phyloP scores from a whole-genome alignment of 164 flowering plant genomes.

The Chimonanthus praecox region DNA sequence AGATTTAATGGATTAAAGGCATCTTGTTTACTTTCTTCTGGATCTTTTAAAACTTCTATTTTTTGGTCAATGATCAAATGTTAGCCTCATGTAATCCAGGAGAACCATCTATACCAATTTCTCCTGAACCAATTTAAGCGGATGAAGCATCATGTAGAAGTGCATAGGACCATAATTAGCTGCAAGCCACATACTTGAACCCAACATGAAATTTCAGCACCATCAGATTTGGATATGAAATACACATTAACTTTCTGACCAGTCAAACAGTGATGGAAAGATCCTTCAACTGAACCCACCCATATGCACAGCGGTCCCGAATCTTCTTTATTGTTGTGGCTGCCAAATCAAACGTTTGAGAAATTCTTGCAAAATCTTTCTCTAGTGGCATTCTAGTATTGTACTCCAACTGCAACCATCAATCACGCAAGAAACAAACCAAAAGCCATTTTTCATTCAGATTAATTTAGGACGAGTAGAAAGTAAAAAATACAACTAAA shows the following conservation, averaged over 20 bases:
- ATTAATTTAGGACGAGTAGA: neutral
- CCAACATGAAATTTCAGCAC: neutral
- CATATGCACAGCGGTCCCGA: slow-evolving; percentile 80
- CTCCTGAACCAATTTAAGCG: neutral
- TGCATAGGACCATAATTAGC: neutral
- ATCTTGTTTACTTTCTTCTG: too few species aligned
- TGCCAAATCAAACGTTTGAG: slow-evolving; percentile 51
- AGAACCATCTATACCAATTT: too few species aligned
- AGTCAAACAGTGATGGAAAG: slow-evolving; percentile 44
- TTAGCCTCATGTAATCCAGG: too few species aligned
- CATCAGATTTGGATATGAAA: neutral
- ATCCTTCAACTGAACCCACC: slow-evolving; percentile 75
- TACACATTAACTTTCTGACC: neutral
- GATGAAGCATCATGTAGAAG: neutral
- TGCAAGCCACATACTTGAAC: neutral
- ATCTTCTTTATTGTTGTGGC: slow-evolving; percentile 46
- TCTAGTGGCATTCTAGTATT: slow-evolving; percentile 40
- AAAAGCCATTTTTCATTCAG: neutral
- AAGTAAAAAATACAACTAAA: neutral
- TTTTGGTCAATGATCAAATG: too few species aligned
- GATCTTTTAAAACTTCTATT: too few species aligned
- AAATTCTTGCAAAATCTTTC: slow-evolving; percentile 55
- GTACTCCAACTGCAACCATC: slow-evolving; percentile 49
- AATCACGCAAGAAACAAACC: neutral
- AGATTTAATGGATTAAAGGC: too few species aligned